Conservation (phyloP, 305 asterid species). For the Fraxinus nigra region DNA sequence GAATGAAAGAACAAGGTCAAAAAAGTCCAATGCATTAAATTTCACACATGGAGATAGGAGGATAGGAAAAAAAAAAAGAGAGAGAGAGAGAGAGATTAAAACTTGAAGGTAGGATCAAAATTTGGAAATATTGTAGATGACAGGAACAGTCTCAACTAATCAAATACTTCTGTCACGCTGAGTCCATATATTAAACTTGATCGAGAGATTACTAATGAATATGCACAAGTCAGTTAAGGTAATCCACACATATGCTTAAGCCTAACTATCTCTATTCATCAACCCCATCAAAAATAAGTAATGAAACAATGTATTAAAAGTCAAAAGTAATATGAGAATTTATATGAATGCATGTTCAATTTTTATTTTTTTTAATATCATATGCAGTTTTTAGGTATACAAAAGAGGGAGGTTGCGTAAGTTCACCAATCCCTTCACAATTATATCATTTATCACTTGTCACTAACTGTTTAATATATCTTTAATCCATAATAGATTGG, state of each 20-base stretch:
- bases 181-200: background rate
- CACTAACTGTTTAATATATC: background rate
- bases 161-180: background rate
- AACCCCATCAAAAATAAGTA: background rate
- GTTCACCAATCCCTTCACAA: background rate
- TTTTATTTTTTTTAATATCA: background rate
- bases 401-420: background rate
- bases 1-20: conserved; percentile 23
- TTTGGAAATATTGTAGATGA: background rate
- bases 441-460: background rate
- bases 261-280: conserved; percentile 7
- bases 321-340: background rate
- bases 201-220: background rate
- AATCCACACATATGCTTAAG: background rate
- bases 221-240: background rate
- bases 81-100: background rate
- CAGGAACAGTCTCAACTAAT: background rate
- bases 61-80: background rate
- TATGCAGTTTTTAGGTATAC: background rate
- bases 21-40: conserved; percentile 19
- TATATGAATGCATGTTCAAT: background rate
- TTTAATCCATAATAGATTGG: background rate
- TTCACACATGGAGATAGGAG: conserved; percentile 7
- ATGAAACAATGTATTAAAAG: background rate
- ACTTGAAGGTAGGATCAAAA: background rate